Base-by-base conservation (phyloP, 306 rosid genomes). In the Citrullus mucosospermus region DNA sequence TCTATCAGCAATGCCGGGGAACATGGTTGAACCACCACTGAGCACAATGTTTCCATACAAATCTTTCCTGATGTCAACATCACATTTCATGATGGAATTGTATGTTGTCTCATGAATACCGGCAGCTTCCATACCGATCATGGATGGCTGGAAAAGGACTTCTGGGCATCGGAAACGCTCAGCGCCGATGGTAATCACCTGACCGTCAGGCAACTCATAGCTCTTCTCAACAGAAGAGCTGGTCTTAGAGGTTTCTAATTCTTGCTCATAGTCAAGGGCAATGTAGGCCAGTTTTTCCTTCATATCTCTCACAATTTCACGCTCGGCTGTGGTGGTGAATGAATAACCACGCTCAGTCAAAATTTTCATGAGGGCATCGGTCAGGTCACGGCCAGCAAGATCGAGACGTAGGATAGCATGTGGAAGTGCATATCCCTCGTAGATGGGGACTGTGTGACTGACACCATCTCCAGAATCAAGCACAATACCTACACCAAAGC, bases 281-380 rank as follows among this genome's bases (percentile, higher is more conserved):
- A 90, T 90, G 65, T 90, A 90, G 16, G 96, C 88, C 78, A 90
- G 78, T 66, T 77, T 78, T 68, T 81, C 84, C 66, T 81, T 78
- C 84, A 91, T 79, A 78, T 91, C 96, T 78, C 96, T 87, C 87
- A 91, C 96, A 78, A 91, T 91, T 89, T 90, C 96, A 1, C 96
- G 96, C 85, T 91, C 96, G 0, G 96, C 96, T 20, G 93, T 79
- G 53, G 93, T 91, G 75, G 93, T 91, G 85, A 91, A 91, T 71
- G 96, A 85, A 85, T 91, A 91, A 1, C 96, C 96, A 57, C 96
- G 91, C 89, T 91, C 96, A 0, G 96, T 91, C 86, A 91, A 85
- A 78, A 91, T 91, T 80, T 91, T 91, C 96, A 91, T 91, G 59
- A 91, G 82, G 73, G 90, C 93, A 78, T 91, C 96, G 1, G 96